Evolutionary conservation across 345 rosid species (phyloP).

Genomic region (Clarkia xantiana): DNA sequence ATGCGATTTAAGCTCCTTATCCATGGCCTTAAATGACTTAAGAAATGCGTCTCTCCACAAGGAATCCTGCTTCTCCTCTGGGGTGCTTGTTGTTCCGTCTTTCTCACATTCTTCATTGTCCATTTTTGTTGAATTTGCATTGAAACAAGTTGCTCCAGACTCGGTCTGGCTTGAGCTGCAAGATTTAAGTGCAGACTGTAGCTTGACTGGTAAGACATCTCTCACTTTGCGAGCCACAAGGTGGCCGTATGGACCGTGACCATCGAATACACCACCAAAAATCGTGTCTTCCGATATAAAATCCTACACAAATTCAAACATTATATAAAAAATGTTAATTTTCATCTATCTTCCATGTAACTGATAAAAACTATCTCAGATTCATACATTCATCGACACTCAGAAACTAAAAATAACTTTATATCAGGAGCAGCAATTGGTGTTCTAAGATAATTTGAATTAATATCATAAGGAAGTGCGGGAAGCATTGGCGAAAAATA

Average conservation of each 20-base stretch:
- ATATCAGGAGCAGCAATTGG: too few species aligned
- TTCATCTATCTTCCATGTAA: not conserved
- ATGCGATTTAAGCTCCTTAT: constrained; percentile 82
- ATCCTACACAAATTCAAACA: constrained; percentile 38
- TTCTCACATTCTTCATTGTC: constrained; percentile 16
- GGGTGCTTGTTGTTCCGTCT: not conserved
- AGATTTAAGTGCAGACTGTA: constrained; percentile 45
- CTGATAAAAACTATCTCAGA: not conserved
- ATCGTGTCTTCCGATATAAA: constrained; percentile 71
- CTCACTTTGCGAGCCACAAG: constrained; percentile 92
- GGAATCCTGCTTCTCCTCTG: constrained; percentile 32
- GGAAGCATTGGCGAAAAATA: not conserved
- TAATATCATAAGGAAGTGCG: not conserved
- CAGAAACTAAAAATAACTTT: not conserved
- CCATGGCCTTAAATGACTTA: constrained; percentile 87
- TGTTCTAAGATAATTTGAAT: too few species aligned
- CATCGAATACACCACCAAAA: constrained; percentile 92
- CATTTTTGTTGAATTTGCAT: constrained; percentile 29
- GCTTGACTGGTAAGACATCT: constrained; percentile 69
- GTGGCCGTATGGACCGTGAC: constrained; percentile 98
- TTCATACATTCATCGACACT: not conserved
- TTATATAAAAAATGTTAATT: constrained; percentile 5
- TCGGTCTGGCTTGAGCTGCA: constrained; percentile 36
- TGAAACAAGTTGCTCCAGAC: constrained; percentile 30
- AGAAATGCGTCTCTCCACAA: constrained; percentile 73